phyloP scores from a whole-genome alignment of 179 eudicot species.

The Beta lomatogona region DNA sequence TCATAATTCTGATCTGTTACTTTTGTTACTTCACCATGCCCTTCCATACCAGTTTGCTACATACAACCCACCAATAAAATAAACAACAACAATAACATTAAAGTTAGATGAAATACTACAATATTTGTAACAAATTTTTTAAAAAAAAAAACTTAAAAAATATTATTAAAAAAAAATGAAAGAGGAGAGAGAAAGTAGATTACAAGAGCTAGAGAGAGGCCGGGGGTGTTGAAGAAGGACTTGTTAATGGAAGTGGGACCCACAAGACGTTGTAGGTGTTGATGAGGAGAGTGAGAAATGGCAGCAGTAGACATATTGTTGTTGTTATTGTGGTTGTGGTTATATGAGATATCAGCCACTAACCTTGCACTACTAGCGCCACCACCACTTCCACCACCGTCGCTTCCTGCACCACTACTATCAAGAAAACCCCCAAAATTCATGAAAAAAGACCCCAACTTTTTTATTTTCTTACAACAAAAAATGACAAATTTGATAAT shows the following conservation, averaged over 20 bases:
- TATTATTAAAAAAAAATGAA: no score
- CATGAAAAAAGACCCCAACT: slow-evolving; percentile 48
- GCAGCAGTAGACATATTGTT: slow-evolving; percentile 56
- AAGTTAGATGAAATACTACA: slow-evolving; percentile 2
- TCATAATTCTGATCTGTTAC: slow-evolving; percentile 56
- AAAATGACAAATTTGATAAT: not conserved
- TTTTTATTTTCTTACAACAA: slow-evolving; percentile 5
- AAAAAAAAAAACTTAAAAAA: not conserved
- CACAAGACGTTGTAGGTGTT: slow-evolving; percentile 31
- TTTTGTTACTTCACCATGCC: slow-evolving; percentile 64
- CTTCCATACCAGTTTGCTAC: slow-evolving; percentile 90
- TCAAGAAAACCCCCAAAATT: slow-evolving; percentile 94
- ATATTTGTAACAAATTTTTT: no score
- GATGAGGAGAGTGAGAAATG: slow-evolving; percentile 41
- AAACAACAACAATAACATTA: slow-evolving; percentile 4
- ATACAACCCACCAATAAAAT: slow-evolving; percentile 2
- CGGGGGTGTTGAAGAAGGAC: slow-evolving; percentile 83
- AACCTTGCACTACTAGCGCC: slow-evolving; percentile 23
- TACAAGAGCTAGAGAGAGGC: slow-evolving; percentile 96
- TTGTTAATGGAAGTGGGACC: slow-evolving; percentile 50
- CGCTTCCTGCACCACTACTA: slow-evolving; percentile 39
- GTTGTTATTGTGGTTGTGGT: slow-evolving; percentile 6
- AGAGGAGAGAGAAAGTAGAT: slow-evolving; percentile 11
- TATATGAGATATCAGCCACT: slow-evolving; percentile 41
- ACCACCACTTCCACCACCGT: slow-evolving; percentile 37